Base-by-base conservation (phyloP, 192 early-diverging fungal species). In the Linnemannia elongata region DNA sequence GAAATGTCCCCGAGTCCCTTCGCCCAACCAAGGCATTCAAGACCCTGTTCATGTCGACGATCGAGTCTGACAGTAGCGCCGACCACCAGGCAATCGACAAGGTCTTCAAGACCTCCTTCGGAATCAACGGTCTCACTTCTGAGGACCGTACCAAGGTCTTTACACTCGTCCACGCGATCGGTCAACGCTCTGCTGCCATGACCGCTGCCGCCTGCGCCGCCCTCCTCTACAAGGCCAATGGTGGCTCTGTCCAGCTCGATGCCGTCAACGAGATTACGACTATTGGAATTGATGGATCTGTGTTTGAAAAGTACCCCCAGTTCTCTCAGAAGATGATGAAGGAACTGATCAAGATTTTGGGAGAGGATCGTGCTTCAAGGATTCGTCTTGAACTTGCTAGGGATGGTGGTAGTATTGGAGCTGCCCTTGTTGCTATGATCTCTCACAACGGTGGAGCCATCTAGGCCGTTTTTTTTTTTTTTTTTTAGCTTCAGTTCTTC, bases 231-330 rank as follows among this genome's bases (percentile, higher is more conserved):
- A 87, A 87, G 84, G 94, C 92, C 27, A 91, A 93, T 36, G 92
- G 91, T 22, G 90, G 94, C 42, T 86, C 93, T 74, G 85, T 93
- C 49, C 60, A 91, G 63, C 73, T 72, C 42, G 82, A 70, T 72
- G 72, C 39, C 66, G 76, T 63, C 63, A 89, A 74, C 55, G 83
- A 57, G 80, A 91, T 75, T 52, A 89, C 94, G 75, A 95, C 96
- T 24, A 93, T 99, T 33, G 97, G 96, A 52, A 94, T 99, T 70
- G 96, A 97, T 74, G 98, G 98, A 35, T 96, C 95, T 49, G 92
- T 97, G 52, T 99, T 96, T 88, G 95, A 98, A 88, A 94, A 94
- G 76, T 99, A 97, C 88, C 96, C 97, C 10, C 92, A 94, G 87
- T 97, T 96, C 89, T 93, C 95, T 47, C 90, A 94, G 55, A 90